Conservation (phyloP, 139 green algal species). For the Gonium pectorale region DNA sequence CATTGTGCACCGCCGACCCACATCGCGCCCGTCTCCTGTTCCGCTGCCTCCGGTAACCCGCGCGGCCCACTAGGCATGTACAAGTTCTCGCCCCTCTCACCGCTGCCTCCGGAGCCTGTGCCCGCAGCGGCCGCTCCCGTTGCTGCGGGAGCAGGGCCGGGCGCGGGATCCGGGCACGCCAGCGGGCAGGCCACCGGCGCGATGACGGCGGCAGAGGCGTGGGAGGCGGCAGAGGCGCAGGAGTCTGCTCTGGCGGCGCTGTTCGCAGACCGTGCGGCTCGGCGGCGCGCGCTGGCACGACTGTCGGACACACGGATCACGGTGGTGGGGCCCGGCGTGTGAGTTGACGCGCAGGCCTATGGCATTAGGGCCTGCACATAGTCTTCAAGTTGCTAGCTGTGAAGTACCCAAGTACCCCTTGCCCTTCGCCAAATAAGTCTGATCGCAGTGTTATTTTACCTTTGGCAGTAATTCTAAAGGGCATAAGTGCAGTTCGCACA, state of each 20-base stretch:
- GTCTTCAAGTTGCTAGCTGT: no score
- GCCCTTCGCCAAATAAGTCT: no score
- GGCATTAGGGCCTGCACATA: no score
- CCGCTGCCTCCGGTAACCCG: not conserved
- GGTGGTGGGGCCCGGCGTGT: slow-evolving; percentile 18
- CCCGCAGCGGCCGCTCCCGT: not conserved
- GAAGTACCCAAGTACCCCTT: no score
- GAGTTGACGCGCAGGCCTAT: not conserved
- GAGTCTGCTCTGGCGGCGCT: not conserved
- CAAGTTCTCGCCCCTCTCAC: not conserved
- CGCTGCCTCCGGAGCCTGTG: not conserved
- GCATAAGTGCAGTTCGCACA: no score
- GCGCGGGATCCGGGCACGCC: not conserved
- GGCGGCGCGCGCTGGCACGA: slow-evolving; percentile 20
- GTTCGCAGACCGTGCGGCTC: slow-evolving; percentile 9
- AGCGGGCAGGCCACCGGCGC: not conserved
- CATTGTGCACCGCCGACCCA: not conserved
- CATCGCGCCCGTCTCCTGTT: not conserved
- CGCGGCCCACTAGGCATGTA: slow-evolving; percentile 16
- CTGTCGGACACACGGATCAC: not conserved
- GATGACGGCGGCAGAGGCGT: not conserved
- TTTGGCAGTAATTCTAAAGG: no score
- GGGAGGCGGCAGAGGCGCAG: not conserved
- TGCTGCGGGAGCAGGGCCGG: not conserved
- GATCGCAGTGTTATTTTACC: no score